Percentiles rank a stretch among this genome's conserved stretches.
phyloP scores from a whole-genome alignment of 371 early-diverging fungal genomes.

The Actinomortierella wolfii region DNA sequence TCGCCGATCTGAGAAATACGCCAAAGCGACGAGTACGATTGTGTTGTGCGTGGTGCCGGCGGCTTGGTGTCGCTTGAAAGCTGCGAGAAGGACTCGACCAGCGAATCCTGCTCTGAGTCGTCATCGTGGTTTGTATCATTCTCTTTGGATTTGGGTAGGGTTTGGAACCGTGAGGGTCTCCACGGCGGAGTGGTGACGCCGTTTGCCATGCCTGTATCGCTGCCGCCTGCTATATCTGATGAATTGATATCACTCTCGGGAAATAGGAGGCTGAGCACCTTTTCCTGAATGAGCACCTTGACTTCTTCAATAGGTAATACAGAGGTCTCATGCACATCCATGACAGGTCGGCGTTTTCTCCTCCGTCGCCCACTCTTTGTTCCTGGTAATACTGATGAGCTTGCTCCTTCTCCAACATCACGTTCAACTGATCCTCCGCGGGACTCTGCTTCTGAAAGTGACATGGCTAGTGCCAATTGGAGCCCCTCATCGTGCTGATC shows the following conservation, averaged over 20 bases:
- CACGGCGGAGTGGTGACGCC: slow-evolving; percentile 28
- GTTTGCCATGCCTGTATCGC: neutral
- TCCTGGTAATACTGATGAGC: neutral
- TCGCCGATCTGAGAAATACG: too few relatives aligned
- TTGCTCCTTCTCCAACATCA: neutral
- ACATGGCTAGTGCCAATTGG: slow-evolving; percentile 37
- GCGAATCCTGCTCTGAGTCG: too few relatives aligned
- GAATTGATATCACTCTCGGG: slow-evolving; percentile 16
- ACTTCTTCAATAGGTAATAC: slow-evolving; percentile 24
- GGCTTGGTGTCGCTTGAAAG: too few relatives aligned
- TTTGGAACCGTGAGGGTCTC: slow-evolving; percentile 32
- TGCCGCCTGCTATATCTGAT: neutral
- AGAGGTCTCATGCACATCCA: slow-evolving; percentile 25
- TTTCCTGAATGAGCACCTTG: slow-evolving; percentile 30
- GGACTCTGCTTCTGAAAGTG: slow-evolving; percentile 15
- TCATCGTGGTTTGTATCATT: too few relatives aligned
- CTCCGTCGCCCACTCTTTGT: too few relatives aligned
- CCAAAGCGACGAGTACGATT: too few relatives aligned
- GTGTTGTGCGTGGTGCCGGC: too few relatives aligned
- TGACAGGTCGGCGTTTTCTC: slow-evolving; percentile 4
- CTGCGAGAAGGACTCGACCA: too few relatives aligned
- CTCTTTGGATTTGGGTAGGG: too few relatives aligned
- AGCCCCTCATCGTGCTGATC: slow-evolving; percentile 34
- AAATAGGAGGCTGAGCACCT: slow-evolving; percentile 28
- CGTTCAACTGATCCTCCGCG: neutral